Evolutionary conservation across 352 stramenopile species (phyloP).

Genomic region (Phytophthora lateralis): DNA sequence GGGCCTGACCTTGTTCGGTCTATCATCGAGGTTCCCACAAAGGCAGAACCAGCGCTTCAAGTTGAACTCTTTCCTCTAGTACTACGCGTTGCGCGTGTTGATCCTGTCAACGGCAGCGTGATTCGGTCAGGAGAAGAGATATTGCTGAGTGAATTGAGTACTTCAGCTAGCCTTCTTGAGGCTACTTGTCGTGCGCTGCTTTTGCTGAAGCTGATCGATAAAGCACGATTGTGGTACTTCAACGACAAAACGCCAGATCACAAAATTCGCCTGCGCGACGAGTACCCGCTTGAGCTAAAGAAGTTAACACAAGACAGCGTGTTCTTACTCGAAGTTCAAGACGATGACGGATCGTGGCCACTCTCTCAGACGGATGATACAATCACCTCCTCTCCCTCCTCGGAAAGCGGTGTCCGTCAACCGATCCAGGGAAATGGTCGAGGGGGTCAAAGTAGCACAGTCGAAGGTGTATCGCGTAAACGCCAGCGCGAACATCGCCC

Average conservation of each 20-base stretch:
- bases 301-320: slow-evolving; percentile 78
- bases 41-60: slow-evolving; percentile 39
- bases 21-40: slow-evolving; percentile 50
- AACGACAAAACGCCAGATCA: slow-evolving; percentile 68
- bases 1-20: slow-evolving; percentile 68
- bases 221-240: slow-evolving; percentile 85
- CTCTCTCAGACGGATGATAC: slow-evolving; percentile 66
- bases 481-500: slow-evolving; percentile 48
- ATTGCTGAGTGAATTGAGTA: slow-evolving; percentile 68
- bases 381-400: slow-evolving; percentile 43
- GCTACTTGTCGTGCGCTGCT: slow-evolving; percentile 78
- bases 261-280: slow-evolving; percentile 65
- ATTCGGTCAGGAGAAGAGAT: slow-evolving; percentile 86
- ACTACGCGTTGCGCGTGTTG: slow-evolving; percentile 75
- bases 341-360: slow-evolving; percentile 86
- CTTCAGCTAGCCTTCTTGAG: slow-evolving; percentile 61
- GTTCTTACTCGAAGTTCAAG: slow-evolving; percentile 84
- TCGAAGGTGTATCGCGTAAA: slow-evolving; percentile 38
- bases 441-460: slow-evolving; percentile 31
- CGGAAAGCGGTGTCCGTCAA: slow-evolving; percentile 26
- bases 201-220: slow-evolving; percentile 69
- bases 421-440: slow-evolving; percentile 22
- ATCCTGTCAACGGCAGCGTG: slow-evolving; percentile 65
- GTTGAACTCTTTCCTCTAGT: slow-evolving; percentile 85
- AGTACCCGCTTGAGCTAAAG: slow-evolving; percentile 53